Evolutionary conservation across 768 basidiomycete genomes (phyloP).

Genomic region (Pulveroboletus sp.): DNA sequence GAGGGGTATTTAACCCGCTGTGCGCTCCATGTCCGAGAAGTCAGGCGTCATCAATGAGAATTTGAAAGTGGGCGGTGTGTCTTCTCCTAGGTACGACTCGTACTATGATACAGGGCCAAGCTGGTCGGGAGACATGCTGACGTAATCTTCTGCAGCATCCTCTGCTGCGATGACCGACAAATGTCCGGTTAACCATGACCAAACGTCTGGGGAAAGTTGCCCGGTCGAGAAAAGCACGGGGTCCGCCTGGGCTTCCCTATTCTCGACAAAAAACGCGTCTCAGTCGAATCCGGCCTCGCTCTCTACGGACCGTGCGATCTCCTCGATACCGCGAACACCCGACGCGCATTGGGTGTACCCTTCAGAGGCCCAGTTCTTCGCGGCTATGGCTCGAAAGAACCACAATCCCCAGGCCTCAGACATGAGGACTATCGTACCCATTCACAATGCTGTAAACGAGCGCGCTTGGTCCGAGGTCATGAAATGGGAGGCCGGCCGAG

Average conservation of each 20-base stretch:
- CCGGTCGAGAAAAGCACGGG: conserved; percentile 62
- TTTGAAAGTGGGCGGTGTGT: too few relatives aligned
- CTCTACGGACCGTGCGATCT: conserved; percentile 72
- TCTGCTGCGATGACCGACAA: conserved; percentile 28
- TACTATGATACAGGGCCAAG: too few relatives aligned
- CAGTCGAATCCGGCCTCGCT: conserved; percentile 33
- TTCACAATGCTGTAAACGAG: conserved; percentile 99
- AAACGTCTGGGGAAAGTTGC: conserved; percentile 40
- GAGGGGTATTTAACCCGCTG: neutral
- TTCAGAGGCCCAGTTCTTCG: conserved; percentile 96
- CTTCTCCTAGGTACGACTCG: too few relatives aligned
- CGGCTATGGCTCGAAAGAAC: conserved; percentile 95
- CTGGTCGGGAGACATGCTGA: conserved; percentile 7
- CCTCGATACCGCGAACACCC: conserved; percentile 76
- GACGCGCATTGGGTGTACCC: conserved; percentile 94
- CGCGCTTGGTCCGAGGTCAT: conserved; percentile 81
- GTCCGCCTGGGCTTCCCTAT: conserved; percentile 39
- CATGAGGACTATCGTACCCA: conserved; percentile 95
- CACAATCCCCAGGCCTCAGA: conserved; percentile 83
- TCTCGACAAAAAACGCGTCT: conserved; percentile 14
- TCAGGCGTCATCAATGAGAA: neutral
- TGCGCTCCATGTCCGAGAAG: neutral
- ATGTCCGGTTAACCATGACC: conserved; percentile 50
- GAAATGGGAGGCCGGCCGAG: conserved; percentile 78
- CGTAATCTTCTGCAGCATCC: conserved; percentile 3